These are phyloP conservation scores for Xylariales sp. DNA, from an alignment of 2,329 filamentous ascomycete genomes.

Conservation along the genomic window DNA sequence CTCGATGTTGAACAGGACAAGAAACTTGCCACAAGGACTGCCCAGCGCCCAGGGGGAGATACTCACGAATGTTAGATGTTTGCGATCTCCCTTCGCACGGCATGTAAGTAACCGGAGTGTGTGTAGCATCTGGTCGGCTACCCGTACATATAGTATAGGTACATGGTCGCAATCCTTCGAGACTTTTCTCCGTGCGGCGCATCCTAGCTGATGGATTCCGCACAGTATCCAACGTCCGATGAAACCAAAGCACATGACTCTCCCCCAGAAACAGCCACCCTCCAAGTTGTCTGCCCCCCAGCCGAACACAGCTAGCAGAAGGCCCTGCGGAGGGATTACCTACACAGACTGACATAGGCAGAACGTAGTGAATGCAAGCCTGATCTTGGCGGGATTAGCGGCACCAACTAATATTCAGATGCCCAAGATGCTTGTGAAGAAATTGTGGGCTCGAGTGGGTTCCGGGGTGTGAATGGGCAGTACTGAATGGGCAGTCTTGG, in stretches of 20 bases:
- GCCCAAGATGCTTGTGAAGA: slow-evolving; percentile 28
- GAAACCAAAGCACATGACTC: not conserved
- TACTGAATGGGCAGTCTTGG: not conserved
- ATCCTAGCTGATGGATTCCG: not conserved
- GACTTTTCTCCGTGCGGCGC: slow-evolving; percentile 9
- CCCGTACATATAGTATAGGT: not conserved
- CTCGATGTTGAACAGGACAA: slow-evolving; percentile 11
- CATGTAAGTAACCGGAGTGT: too few relatives aligned
- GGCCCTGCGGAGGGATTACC: not conserved
- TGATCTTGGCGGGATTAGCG: slow-evolving; percentile 28
- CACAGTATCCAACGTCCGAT: slow-evolving; percentile 1
- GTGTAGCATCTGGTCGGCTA: too few relatives aligned
- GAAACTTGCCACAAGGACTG: not conserved
- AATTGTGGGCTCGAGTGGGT: slow-evolving; percentile 34
- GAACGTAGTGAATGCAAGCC: slow-evolving; percentile 12
- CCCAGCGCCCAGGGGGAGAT: too few relatives aligned
- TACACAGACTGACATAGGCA: not conserved
- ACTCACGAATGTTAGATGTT: too few relatives aligned
- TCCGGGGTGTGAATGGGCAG: slow-evolving; percentile 20
- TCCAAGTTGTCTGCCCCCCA: not conserved
- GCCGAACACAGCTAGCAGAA: slow-evolving; percentile 6
- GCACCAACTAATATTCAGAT: slow-evolving; percentile 18
- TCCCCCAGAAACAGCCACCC: too few relatives aligned
- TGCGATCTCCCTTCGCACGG: too few relatives aligned
- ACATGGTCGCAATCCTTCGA: not conserved